A percentile compares a stretch with the other conserved stretches of the same genome.
Evolutionary conservation across 371 early-diverging fungal species (phyloP).

Genomic region (Rhizopus delemar): DNA sequence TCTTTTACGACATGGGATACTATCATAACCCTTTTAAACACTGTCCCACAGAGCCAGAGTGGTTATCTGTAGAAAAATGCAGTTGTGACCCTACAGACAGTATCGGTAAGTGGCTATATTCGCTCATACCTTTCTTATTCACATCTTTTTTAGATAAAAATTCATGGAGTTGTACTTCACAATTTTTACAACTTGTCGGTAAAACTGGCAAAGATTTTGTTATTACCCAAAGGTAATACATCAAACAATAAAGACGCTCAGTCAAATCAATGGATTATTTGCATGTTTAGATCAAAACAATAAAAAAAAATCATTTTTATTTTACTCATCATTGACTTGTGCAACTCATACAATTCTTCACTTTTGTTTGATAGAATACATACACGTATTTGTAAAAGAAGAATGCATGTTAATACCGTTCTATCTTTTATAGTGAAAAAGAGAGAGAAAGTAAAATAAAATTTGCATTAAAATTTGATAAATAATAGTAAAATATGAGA

Average conservation of each 20-base stretch:
- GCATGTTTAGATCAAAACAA: too few relatives aligned
- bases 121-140: too few relatives aligned
- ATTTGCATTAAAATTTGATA: too few relatives aligned
- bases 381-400: too few relatives aligned
- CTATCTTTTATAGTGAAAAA: too few relatives aligned
- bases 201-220: conserved; percentile 27
- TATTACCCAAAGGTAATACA: conserved; percentile 25
- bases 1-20: conserved; percentile 90
- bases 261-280: neutral
- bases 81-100: conserved; percentile 57
- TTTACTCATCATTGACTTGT: too few relatives aligned
- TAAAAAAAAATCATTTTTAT: too few relatives aligned
- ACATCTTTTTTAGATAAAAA: conserved; percentile 61
- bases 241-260: neutral
- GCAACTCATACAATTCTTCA: too few relatives aligned
- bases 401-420: too few relatives aligned
- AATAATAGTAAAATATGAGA: too few relatives aligned
- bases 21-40: conserved; percentile 54
- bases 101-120: conserved; percentile 43
- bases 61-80: conserved; percentile 56
- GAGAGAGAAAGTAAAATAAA: too few relatives aligned
- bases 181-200: conserved; percentile 25
- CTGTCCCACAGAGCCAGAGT: conserved; percentile 65
- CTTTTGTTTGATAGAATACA: too few relatives aligned
- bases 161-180: conserved; percentile 31